A percentile compares a stretch with the other conserved stretches of the same genome.
Conservation (phyloP, 805 yeast species). For the Isabelozyma rhagii region DNA sequence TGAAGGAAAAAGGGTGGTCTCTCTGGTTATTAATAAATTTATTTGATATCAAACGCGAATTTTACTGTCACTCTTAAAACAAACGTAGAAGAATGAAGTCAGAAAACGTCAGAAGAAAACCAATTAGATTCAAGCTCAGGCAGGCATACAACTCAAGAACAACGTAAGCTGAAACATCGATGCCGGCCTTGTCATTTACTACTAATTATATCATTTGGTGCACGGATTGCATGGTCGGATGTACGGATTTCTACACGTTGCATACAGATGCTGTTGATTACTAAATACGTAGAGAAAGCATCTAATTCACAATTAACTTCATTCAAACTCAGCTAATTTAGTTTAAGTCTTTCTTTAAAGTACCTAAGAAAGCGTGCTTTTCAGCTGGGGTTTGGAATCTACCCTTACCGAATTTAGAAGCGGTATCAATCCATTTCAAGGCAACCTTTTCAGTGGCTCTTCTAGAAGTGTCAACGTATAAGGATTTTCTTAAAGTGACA, state of each 20-base stretch:
- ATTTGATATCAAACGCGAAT: neutral
- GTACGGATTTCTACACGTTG: neutral
- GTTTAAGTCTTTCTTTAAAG: conserved; percentile 93
- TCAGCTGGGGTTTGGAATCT: conserved; percentile 99
- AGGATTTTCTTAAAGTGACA: conserved; percentile 97
- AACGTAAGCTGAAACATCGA: too few relatives aligned
- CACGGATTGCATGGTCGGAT: neutral
- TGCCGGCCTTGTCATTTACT: too few relatives aligned
- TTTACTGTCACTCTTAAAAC: too few relatives aligned
- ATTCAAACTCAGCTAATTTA: conserved; percentile 9
- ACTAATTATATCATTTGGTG: neutral
- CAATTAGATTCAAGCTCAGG: too few relatives aligned
- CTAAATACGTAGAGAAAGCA: neutral
- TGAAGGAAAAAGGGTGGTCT: neutral
- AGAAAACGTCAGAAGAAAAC: too few relatives aligned
- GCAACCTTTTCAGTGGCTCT: conserved; percentile 93
- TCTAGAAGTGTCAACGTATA: conserved; percentile 97
- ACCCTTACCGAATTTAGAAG: conserved; percentile 99
- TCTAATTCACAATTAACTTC: neutral
- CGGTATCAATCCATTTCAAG: conserved; percentile 99
- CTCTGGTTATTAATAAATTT: neutral
- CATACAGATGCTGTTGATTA: neutral
- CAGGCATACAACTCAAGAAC: too few relatives aligned
- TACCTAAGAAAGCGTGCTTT: conserved; percentile 99
- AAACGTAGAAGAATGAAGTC: too few relatives aligned